Evolutionary conservation across 2,329 filamentous ascomycete species (phyloP), one percentile per base, ranked within the genome.

Genomic region (Sclerotinia minor): DNA sequence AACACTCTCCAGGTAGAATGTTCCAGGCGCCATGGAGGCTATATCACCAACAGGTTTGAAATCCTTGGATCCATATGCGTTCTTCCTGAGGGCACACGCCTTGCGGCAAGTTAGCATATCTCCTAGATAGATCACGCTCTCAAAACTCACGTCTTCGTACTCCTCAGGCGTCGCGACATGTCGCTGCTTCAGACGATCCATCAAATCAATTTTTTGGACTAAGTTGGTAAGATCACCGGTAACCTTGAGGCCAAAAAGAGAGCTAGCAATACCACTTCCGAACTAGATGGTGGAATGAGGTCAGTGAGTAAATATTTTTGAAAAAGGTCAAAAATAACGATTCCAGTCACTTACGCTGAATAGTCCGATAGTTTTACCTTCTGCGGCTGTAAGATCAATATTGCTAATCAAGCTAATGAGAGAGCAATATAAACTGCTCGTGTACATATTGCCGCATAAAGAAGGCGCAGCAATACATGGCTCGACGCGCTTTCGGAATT

Each of bases 361-460:
- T 49, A 64, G 44, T 6, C 61, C 61, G 15, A 64, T 53, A 1
- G 24, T n/a, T 29, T 64, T 54, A 8, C 35, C 49, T 45, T 59
- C 41, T 13, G 21, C 29, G 2, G 61, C n/a, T 35, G n/a, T 41
- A 19, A 50, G 61, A 38, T 53, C 45, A 7, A 53, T 50, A n/a
- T 41, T 64, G 49, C 35, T 64, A 17, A 52, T 64, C 21, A 64
- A 32, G 49, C 61, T 53, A 24, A 53, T 64, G 29, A 64, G 49
- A n/a, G 45, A 52, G 9, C 32, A 54, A 21, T 64, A 64, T 8
- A 64, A 9, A 32, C 49, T 64, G 7, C 45, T 35, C 6, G 61
- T 64, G 35, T 53, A 64, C 61, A 64, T 64, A 11, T 64, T 64
- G 4, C 61, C 61, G 49, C 61, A 64, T 53, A 64, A 53, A 64